phyloP scores from a whole-genome alignment of 1,284 basidiomycete genomes.

The Prillingera fragicola region DNA sequence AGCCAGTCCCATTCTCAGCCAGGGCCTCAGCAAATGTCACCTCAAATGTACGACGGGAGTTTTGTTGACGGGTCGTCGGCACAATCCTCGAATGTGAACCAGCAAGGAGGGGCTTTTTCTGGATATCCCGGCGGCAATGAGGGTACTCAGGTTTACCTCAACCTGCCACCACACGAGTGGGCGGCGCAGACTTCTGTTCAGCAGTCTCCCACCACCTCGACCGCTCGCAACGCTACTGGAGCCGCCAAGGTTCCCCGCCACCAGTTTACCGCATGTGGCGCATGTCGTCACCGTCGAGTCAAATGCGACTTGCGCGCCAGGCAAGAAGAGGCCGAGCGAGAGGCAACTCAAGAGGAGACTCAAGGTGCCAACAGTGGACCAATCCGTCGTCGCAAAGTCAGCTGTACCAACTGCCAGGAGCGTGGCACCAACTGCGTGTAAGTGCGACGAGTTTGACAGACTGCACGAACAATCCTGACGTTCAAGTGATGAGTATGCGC shows the following conservation, averaged over 20 bases:
- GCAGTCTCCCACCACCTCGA: neutral
- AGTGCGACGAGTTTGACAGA: slow-evolving; percentile 49
- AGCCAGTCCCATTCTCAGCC: too few species aligned
- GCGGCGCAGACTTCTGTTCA: too few species aligned
- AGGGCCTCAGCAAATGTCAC: too few species aligned
- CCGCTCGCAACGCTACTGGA: neutral
- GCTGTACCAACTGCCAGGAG: slow-evolving; percentile 79
- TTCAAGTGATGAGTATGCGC: slow-evolving; percentile 70
- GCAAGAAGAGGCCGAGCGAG: slow-evolving; percentile 31
- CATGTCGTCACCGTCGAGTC: slow-evolving; percentile 73
- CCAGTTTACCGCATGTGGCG: slow-evolving; percentile 81
- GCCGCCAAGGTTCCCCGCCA: slow-evolving; percentile 61
- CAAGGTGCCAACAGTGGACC: slow-evolving; percentile 1
- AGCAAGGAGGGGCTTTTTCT: too few species aligned
- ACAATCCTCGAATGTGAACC: too few species aligned
- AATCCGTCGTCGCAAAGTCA: slow-evolving; percentile 34
- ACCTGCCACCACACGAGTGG: slow-evolving; percentile 5
- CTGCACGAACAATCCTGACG: neutral
- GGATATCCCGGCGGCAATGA: too few species aligned
- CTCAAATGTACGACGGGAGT: too few species aligned
- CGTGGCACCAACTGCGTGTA: slow-evolving; percentile 77
- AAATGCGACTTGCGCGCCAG: slow-evolving; percentile 45
- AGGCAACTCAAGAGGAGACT: slow-evolving; percentile 7
- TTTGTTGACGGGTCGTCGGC: too few species aligned
- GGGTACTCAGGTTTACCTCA: slow-evolving; percentile 3